Percentiles rank a stretch among this genome's conserved stretches.
These are phyloP conservation scores for Aschersonia sp. DNA, from an alignment of 2,329 filamentous ascomycete species.

Conservation along the genomic window DNA sequence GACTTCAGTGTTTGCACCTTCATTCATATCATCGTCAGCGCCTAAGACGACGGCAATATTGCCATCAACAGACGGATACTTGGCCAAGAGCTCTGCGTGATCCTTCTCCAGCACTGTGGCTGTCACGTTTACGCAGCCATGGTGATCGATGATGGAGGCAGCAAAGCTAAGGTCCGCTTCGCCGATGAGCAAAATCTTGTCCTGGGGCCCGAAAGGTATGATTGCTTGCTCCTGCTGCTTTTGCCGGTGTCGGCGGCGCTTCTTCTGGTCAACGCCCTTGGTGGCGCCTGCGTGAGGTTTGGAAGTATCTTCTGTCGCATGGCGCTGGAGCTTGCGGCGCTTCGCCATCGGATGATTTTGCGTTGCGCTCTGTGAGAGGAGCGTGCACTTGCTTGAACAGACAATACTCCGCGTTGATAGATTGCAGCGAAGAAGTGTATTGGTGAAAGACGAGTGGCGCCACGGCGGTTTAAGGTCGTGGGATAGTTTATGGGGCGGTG, in stretches of 20 bases:
- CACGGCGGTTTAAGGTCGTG: too few species aligned
- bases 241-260: slow-evolving; percentile 3
- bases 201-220: slow-evolving; percentile 53
- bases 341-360: slow-evolving; percentile 5
- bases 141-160: slow-evolving; percentile 47
- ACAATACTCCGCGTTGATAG: too few species aligned
- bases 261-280: slow-evolving; percentile 4
- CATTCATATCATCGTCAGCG: not conserved
- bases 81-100: slow-evolving; percentile 43
- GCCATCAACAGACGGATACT: slow-evolving; percentile 57
- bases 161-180: slow-evolving; percentile 75
- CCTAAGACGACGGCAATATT: slow-evolving; percentile 38
- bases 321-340: slow-evolving; percentile 6
- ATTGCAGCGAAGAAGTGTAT: too few species aligned
- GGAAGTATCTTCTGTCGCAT: not conserved
- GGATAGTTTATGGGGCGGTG: too few species aligned
- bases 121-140: slow-evolving; percentile 51
- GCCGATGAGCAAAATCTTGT: slow-evolving; percentile 62
- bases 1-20: too few species aligned
- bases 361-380: too few species aligned
- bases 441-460: too few species aligned
- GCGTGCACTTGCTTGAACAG: too few species aligned
- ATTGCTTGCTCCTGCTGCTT: slow-evolving; percentile 21
- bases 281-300: not conserved
- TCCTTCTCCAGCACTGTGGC: slow-evolving; percentile 54